Evolutionary conservation across 2,329 filamentous ascomycete genomes (phyloP).

Genomic region (Sporothrix inflata): DNA sequence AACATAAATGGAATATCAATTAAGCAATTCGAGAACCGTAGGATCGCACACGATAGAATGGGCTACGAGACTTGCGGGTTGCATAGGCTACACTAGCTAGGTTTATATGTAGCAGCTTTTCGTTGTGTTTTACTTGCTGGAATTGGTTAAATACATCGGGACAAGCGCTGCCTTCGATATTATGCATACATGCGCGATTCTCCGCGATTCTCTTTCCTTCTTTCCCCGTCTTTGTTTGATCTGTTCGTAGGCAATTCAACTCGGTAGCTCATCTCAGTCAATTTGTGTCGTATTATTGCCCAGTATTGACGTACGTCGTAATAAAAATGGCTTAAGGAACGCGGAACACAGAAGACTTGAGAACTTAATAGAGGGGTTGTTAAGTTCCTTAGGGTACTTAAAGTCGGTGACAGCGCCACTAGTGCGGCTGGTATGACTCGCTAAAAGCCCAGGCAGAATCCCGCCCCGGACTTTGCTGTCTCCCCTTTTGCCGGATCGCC

Average conservation of each 20-base stretch:
- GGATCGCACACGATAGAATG: not conserved
- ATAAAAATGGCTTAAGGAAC: not conserved
- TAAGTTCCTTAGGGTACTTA: not conserved
- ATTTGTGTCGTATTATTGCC: not conserved
- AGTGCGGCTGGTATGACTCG: not conserved
- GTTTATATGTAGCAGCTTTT: too few species aligned
- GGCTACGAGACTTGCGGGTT: not conserved
- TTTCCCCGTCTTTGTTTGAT: too few species aligned
- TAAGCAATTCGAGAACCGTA: not conserved
- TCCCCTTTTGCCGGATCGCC: not conserved
- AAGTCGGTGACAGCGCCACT: not conserved
- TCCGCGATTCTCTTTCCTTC: too few species aligned
- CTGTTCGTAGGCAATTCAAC: too few species aligned
- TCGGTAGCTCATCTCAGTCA: too few species aligned
- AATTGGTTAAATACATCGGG: too few species aligned
- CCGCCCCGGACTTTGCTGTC: not conserved
- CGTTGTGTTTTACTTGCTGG: too few species aligned
- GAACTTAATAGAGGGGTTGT: not conserved
- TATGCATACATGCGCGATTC: too few species aligned
- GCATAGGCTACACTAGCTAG: not conserved
- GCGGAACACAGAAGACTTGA: too few species aligned
- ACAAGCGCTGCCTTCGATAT: too few species aligned
- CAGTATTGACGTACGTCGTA: not conserved
- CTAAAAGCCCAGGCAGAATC: not conserved
- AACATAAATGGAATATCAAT: constrained; percentile 1